Base-by-base conservation (phyloP, 2,329 filamentous ascomycete genomes). In the Penicillium sp. region DNA sequence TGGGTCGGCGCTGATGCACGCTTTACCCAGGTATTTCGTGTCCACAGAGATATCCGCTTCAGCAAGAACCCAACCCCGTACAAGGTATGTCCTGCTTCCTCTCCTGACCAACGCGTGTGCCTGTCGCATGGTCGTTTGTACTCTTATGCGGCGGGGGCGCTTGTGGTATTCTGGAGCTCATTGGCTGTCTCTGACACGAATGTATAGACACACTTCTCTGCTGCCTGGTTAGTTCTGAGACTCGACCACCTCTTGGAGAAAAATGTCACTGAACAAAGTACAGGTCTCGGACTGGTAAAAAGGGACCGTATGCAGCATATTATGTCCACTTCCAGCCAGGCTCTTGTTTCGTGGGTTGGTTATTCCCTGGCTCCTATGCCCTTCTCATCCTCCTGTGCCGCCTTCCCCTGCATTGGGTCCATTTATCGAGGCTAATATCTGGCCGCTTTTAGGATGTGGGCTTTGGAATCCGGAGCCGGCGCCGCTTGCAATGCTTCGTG, bases 251-350 rank as follows among this genome's bases (percentile, higher is more conserved):
- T 38, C 16, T 38, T 51, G 42, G 9, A 25, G 40, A n/a, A 18
- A 55, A 11, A 19, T 42, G 34, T 42, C 52, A 54, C 60, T 65
- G 50, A 66, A 42, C 44, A 41, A 53, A 19, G 36, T 37, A 37
- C 55, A 81, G 79, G 82, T 93, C 88, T 49, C 84, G 90, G 16
- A 95, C 89, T 0, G 90, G 90, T 16, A 81, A 87, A 46, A 95
- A 95, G 70, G 89, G 89, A 0, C 85, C 87, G 9, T 95, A 93
- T 69, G 90, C 90, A 6, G 86, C 83, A 64, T 95, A 95, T 72
- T 95, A 95, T 71, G 73, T 95, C 16, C 89, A 95, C 67, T 79
- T 88, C 56, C 82, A 92, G 65, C 89, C 90, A 10, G 75, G 74
- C 19, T 74, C 79, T 42, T 86, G 82, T 64, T 87, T 92, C 59